Evolutionary conservation across 2,329 filamentous ascomycete species (phyloP).

Genomic region (Fusarium mundagurra): DNA sequence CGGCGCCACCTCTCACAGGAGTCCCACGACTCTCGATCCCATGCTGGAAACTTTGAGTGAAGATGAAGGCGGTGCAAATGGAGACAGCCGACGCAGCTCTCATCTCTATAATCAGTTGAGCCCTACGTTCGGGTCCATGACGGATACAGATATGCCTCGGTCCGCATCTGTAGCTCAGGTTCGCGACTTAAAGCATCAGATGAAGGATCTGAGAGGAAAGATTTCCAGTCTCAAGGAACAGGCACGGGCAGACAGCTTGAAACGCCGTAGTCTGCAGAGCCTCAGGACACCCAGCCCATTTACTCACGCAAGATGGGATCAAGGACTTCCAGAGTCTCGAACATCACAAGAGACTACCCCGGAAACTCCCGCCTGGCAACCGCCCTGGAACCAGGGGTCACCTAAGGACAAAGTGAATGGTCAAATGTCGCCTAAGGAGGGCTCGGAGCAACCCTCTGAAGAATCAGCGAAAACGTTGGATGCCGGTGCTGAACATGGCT

Average conservation of each 20-base stretch:
- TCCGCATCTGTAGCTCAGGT: constrained; percentile 79
- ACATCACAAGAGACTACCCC: constrained; percentile 29
- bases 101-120: constrained; percentile 52
- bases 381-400: constrained; percentile 21
- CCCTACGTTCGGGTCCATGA: constrained; percentile 55
- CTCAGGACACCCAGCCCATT: constrained; percentile 82
- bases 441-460: constrained; percentile 1
- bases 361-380: constrained; percentile 33
- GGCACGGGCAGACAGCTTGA: constrained; percentile 80
- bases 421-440: neutral
- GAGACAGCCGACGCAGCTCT: constrained; percentile 34
- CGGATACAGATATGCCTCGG: constrained; percentile 65
- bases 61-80: constrained; percentile 53
- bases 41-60: constrained; percentile 65
- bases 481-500: constrained; percentile 9
- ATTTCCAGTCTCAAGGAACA: constrained; percentile 83
- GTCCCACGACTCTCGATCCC: constrained; percentile 54
- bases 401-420: constrained; percentile 19
- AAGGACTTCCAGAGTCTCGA: constrained; percentile 38
- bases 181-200: constrained; percentile 80
- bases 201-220: constrained; percentile 85
- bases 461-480: constrained; percentile 19
- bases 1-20: constrained; percentile 47
- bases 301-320: constrained; percentile 67
- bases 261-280: constrained; percentile 79